Base-by-base conservation (phyloP, 1,284 basidiomycete genomes). In the Naganishia liquefaciens region DNA sequence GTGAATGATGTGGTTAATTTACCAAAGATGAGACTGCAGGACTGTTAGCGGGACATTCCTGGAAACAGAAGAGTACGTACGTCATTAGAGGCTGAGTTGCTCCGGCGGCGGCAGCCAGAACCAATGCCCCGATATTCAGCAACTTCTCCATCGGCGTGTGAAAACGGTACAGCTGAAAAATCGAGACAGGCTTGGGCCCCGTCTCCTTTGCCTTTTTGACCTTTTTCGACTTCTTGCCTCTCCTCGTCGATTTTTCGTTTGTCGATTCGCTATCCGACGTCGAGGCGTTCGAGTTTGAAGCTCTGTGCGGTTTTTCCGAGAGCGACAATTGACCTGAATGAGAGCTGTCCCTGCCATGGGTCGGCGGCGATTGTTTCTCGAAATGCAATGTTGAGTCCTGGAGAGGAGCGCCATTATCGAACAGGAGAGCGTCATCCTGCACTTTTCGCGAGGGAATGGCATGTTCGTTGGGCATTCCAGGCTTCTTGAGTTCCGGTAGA, bases 1-100 rank as follows among this genome's bases (percentile, higher is more conserved):
- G 74, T 79, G 69, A 80, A 79, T 2, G 71, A 68, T 6, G 72
- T 74, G 17, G 78, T 77, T 2, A 80, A 69, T 58, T 73, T 72
- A 65, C 77, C 77, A 61, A 80, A 80, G 65, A 80, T 79, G 17
- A 79, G 69, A 2, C 63, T 64, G 54, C 11, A 40, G 23, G n/a
- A 11, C 21, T 44, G 46, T 21, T 21, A 51, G 13, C 30, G 6
- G 23, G 23, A 61, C 46, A 23, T 27, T 21, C 4, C 25, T 13
- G 21, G 27, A 43, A n/a, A 28, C 40, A 30, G 58, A 27, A 50
- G n/a, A 15, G 30, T 10, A 64, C 63, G 6, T 27, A 64, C 64
- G 76, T 77, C 77, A 79, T 78, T 49, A 78, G 69, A 1, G 75
- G 74, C 60, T 77, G 75, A 21, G 76, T 70, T 0, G 77, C 76